Base-by-base conservation (phyloP, 371 early-diverging fungal species). In the Apophysomyces trapeziformis region DNA sequence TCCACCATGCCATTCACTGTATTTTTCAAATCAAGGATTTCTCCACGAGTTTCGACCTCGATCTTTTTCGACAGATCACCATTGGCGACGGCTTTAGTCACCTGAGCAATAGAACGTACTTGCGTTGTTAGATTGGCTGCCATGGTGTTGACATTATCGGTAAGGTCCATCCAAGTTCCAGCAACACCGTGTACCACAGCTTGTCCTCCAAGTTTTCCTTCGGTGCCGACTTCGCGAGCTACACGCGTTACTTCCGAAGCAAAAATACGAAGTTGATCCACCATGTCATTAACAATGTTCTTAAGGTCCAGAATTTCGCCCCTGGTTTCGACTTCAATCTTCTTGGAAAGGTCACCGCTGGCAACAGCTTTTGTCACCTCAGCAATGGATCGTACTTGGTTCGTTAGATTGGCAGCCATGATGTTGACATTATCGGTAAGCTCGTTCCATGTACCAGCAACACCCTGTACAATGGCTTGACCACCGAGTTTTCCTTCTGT, bases 401-500 rank as follows among this genome's bases (percentile, higher is more conserved):
- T 61, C 1, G 82, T 82, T 8, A 82, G 57, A 38, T 82, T 82
- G 16, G 67, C 67, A 21, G 73, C 69, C 69, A 73, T 67, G 35
- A 60, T n/a, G 58, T 82, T 82, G 54, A 82, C 83, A 26, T 76
- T 82, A 47, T 77, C 79, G 2, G 82, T 82, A 0, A 85, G 73
- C 56, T 82, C 75, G 64, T 74, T 74, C 85, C 85, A 85, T 0
- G 79, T 82, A 13, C 85, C 85, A 43, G 61, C 80, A 32, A 85
- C 80, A 50, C 76, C 74, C 65, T 68, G 45, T 38, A 82, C 82
- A 3, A 65, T 32, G 3, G 82, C 82, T 57, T 82, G 79, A 18
- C 79, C 82, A 18, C 82, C 82, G 1, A 82, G 65, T 41, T 65
- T 68, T 26, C 82, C 82, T 13, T 82, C 77, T 39, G 74, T 57